Evolutionary conservation across 441 rosid genomes (phyloP), one percentile per base, ranked within the genome.

Genomic region (California macrophylla): DNA sequence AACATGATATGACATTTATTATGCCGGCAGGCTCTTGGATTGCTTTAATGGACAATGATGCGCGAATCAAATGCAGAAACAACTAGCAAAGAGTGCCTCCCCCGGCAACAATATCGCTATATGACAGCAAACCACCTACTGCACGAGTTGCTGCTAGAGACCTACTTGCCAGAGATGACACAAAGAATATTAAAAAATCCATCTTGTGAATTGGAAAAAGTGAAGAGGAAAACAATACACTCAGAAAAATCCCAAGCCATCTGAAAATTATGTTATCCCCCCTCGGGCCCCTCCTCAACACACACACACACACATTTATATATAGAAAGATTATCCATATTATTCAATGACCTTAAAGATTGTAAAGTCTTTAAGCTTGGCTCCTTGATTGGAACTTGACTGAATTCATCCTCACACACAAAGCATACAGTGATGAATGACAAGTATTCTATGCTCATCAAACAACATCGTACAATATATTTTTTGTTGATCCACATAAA

Each of bases 21-120:
- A 60, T 60, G 63, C 25, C n/a, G 10, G 16, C 4, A 21, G 63
- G 26, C 63, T 58, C n/a, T 58, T 58, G 63, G 64, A 58, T 58
- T 58, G 64, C 64, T 25, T 23, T 15, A 23, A 56, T 56, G 25
- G 29, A 56, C 15, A 8, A 4, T 54, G 61, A 54, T 54, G 26
- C 58, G 16, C 21, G n/a, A 18, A 52, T 16, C n/a, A 52, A 54
- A 23, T 6, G 26, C 26, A 21, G 28, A 54, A 54, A 21, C 61
- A 21, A 23, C 26, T 23, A 56, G 26, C 63, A 21, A 56, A 21
- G 29, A 23, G 63, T 56, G 64, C 29, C 47, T 26, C 4, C 28
- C 28, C 13, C 7, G 3, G n/a, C 29, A 58, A 58, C 29, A 58
- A 58, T n/a, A 24, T 58, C 16, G 12, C 9, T n/a, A 9, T 58